Conservation (phyloP, 495 filamentous ascomycete species). For the Penicillium alfredii region DNA sequence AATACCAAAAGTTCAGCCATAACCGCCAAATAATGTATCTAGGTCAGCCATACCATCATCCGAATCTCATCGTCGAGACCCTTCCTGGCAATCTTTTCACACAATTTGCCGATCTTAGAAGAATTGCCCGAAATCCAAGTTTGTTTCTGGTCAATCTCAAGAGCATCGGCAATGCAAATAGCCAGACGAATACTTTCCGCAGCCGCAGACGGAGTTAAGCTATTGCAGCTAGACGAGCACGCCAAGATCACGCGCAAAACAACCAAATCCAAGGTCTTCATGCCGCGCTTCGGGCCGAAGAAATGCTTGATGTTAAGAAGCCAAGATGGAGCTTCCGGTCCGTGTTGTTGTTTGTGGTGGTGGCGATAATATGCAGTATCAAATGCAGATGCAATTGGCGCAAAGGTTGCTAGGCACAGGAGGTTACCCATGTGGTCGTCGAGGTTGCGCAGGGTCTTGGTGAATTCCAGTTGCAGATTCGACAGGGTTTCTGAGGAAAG, state of each 20-base stretch:
- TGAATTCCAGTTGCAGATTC: slow-evolving; percentile 40
- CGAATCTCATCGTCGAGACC: slow-evolving; percentile 37
- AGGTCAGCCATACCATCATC: slow-evolving; percentile 34
- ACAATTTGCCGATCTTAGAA: slow-evolving; percentile 44
- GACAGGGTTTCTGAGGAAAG: slow-evolving; percentile 37
- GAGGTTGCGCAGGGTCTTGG: slow-evolving; percentile 39
- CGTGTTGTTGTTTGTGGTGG: slow-evolving; percentile 8
- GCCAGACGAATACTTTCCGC: slow-evolving; percentile 46
- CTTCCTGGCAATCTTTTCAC: slow-evolving; percentile 41
- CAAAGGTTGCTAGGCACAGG: slow-evolving; percentile 46
- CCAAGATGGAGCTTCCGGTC: slow-evolving; percentile 21
- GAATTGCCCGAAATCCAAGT: slow-evolving; percentile 41
- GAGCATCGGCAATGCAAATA: slow-evolving; percentile 38
- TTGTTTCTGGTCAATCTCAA: slow-evolving; percentile 35
- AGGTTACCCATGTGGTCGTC: slow-evolving; percentile 44
- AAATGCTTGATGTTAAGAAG: slow-evolving; percentile 41
- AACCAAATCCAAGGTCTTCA: slow-evolving; percentile 52
- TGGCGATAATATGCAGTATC: no score
- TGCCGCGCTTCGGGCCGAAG: slow-evolving; percentile 42
- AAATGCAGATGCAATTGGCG: slow-evolving; percentile 34
- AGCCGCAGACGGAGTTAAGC: slow-evolving; percentile 33
- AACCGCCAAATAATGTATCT: not conserved
- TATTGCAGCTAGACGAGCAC: slow-evolving; percentile 40
- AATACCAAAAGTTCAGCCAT: not conserved
- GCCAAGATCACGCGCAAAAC: slow-evolving; percentile 48